Conservation (phyloP, 2,329 filamentous ascomycete genomes). For the Cladosporium sp. region DNA sequence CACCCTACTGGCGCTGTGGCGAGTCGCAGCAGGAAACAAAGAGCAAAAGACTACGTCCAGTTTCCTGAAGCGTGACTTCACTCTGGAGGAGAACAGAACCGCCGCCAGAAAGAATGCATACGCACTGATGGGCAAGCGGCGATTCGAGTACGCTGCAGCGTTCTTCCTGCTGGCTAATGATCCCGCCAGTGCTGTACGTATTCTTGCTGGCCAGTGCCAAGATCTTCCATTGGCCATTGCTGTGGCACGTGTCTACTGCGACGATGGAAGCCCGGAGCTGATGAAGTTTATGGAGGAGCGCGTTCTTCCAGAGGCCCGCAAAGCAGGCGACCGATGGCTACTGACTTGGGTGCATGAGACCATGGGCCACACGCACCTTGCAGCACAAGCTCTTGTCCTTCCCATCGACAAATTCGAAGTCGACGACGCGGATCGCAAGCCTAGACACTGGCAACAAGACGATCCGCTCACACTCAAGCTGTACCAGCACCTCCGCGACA, state of each 20-base stretch:
- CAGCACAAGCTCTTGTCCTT: slow-evolving; percentile 71
- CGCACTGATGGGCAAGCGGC: slow-evolving; percentile 83
- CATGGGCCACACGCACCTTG: slow-evolving; percentile 77
- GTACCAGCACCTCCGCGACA: slow-evolving; percentile 81
- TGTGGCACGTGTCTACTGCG: slow-evolving; percentile 83
- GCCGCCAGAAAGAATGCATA: slow-evolving; percentile 95
- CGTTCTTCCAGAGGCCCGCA: slow-evolving; percentile 73
- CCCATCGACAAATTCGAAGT: slow-evolving; percentile 72
- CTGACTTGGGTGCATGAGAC: slow-evolving; percentile 97
- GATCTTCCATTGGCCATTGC: slow-evolving; percentile 90
- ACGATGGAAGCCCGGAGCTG: slow-evolving; percentile 75
- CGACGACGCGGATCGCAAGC: slow-evolving; percentile 7
- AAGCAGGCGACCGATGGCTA: slow-evolving; percentile 87
- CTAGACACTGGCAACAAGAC: slow-evolving; percentile 65
- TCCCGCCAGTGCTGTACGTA: slow-evolving; percentile 79
- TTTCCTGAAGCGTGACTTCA: slow-evolving; percentile 87
- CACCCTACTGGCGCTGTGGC: slow-evolving; percentile 87
- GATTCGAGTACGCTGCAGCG: slow-evolving; percentile 92
- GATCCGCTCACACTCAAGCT: slow-evolving; percentile 86
- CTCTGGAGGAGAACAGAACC: slow-evolving; percentile 81
- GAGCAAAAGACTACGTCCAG: slow-evolving; percentile 81
- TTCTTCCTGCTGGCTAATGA: slow-evolving; percentile 92
- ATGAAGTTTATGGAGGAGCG: slow-evolving; percentile 75
- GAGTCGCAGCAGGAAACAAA: slow-evolving; percentile 85
- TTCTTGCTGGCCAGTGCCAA: slow-evolving; percentile 82